Evolutionary conservation across 768 basidiomycete species (phyloP).

Genomic region (Phaffia australis): DNA sequence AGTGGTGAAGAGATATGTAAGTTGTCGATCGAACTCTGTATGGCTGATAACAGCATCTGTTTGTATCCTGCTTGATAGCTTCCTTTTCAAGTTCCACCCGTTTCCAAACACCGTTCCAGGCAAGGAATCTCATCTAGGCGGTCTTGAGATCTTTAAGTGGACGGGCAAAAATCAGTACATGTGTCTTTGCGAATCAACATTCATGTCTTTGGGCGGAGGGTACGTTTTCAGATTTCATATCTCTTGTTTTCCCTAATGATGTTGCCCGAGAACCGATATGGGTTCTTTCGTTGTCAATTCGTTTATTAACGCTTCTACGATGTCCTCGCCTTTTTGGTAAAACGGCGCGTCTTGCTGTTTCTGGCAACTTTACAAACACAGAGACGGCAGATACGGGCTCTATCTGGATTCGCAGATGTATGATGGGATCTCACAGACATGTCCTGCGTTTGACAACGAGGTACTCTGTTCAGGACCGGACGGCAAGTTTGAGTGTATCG

Average conservation of each 20-base stretch:
- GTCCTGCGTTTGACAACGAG: slow-evolving; percentile 80
- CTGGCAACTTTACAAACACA: slow-evolving; percentile 32
- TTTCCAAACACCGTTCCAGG: slow-evolving; percentile 1
- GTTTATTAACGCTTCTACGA: neutral
- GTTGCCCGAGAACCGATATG: no score
- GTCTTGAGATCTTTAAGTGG: slow-evolving; percentile 60
- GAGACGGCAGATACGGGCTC: slow-evolving; percentile 78
- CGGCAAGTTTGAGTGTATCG: slow-evolving; percentile 75
- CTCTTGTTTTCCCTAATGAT: neutral
- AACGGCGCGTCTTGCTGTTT: slow-evolving; percentile 11
- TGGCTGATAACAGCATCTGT: no score
- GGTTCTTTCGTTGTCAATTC: neutral
- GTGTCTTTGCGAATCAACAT: slow-evolving; percentile 66
- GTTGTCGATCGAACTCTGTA: no score
- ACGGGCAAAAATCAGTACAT: slow-evolving; percentile 87
- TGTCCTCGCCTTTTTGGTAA: neutral
- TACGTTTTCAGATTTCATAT: slow-evolving; percentile 40
- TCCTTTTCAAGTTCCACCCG: slow-evolving; percentile 24
- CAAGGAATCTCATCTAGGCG: slow-evolving; percentile 15
- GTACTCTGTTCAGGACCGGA: slow-evolving; percentile 50
- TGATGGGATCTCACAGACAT: slow-evolving; percentile 70
- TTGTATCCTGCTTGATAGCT: neutral
- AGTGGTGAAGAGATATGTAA: no score
- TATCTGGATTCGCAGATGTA: slow-evolving; percentile 72
- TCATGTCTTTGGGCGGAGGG: slow-evolving; percentile 87